Percentiles rank a stretch among this genome's conserved stretches.
These are phyloP conservation scores for Dictyostelium intermedium DNA, from an alignment of 78 protist species.

Conservation along the genomic window DNA sequence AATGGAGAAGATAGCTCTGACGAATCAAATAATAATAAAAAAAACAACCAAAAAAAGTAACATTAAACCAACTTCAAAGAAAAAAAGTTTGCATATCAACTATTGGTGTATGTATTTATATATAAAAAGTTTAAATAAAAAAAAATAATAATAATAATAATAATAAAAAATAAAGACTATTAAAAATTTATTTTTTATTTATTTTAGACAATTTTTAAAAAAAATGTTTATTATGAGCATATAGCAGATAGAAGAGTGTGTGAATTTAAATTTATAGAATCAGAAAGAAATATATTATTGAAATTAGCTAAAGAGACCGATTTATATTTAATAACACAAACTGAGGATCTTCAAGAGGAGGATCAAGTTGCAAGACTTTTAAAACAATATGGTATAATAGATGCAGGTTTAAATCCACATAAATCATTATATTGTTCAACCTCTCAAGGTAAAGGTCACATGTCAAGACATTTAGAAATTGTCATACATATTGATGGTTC, in stretches of 20 bases:
- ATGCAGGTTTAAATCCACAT: slow-evolving; percentile 66
- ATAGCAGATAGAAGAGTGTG: slow-evolving; percentile 38
- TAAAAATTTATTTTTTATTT: neutral
- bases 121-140: too few species aligned
- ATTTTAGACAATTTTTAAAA: slow-evolving; percentile 49
- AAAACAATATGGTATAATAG: slow-evolving; percentile 34
- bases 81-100: slow-evolving; percentile 51
- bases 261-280: slow-evolving; percentile 37
- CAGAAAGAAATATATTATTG: slow-evolving; percentile 34
- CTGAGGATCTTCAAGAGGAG: slow-evolving; percentile 30
- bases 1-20: neutral
- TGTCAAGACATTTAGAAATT: slow-evolving; percentile 43
- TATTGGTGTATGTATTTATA: slow-evolving; percentile 16
- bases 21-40: neutral
- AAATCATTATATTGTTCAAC: slow-evolving; percentile 61
- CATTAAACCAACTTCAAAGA: neutral
- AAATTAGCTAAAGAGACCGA: slow-evolving; percentile 31
- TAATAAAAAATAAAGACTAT: neutral
- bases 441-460: slow-evolving; percentile 74
- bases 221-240: slow-evolving; percentile 58
- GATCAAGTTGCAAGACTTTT: neutral
- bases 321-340: slow-evolving; percentile 43
- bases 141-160: neutral
- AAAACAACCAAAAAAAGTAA: slow-evolving; percentile 1
- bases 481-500: slow-evolving; percentile 43